Conservation (phyloP, 176 grass and related monocot genomes). For the Juncus effusus region DNA sequence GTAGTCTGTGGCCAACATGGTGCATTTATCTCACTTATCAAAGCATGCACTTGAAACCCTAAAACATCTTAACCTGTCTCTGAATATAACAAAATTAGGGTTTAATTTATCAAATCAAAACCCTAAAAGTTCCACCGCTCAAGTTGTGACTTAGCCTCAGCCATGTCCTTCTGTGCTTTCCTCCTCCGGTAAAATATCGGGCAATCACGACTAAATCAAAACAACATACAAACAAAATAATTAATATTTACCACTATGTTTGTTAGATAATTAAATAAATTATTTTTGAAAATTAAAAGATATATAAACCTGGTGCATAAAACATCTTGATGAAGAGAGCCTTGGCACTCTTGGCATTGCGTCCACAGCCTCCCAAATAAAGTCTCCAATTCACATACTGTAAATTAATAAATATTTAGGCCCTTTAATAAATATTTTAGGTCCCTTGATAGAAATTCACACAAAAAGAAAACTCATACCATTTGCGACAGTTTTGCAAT, state of each 20-base stretch:
- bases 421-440: slow-evolving; percentile 1
- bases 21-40: neutral
- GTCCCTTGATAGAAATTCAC: neutral
- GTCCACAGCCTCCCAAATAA: slow-evolving; percentile 96
- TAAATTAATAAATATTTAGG: neutral
- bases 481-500: slow-evolving; percentile 89
- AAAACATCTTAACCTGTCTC: neutral
- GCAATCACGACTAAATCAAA: slow-evolving; percentile 70
- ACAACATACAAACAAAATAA: neutral
- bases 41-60: neutral
- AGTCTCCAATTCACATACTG: slow-evolving; percentile 82
- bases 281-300: slow-evolving; percentile 1
- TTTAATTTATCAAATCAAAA: neutral
- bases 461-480: slow-evolving; percentile 38
- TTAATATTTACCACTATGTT: no score
- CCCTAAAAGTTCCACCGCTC: slow-evolving; percentile 86
- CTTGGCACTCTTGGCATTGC: slow-evolving; percentile 97
- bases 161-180: slow-evolving; percentile 97
- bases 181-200: slow-evolving; percentile 93
- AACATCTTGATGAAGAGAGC: slow-evolving; percentile 97
- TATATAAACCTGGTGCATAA: slow-evolving; percentile 75
- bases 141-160: slow-evolving; percentile 89
- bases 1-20: neutral
- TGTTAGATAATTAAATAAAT: no score
- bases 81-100: neutral